Base-by-base conservation (phyloP, 2,329 filamentous ascomycete genomes). In the Chlorencoelia australis region DNA sequence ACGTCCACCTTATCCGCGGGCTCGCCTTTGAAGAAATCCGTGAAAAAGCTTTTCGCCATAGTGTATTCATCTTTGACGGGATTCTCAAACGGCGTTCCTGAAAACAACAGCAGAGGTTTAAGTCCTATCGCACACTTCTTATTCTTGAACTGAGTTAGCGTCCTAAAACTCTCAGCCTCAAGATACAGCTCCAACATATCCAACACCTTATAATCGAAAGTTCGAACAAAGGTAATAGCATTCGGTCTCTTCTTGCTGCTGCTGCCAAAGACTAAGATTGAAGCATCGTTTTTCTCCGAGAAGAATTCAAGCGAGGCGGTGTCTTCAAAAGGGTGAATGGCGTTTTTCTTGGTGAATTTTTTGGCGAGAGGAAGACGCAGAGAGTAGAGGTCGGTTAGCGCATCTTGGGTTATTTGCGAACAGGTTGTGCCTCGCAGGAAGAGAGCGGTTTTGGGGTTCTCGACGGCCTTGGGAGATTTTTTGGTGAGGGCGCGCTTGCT, bases 321-420 rank as follows among this genome's bases (percentile, higher is more conserved):
- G 59, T 93, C 87, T 61, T 95, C 89, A 61, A 98, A 98, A 2
- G 91, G 91, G 61, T 91, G 87, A 52, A 94, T 82, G 50, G 78
- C 71, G 63, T 98, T 98, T 69, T 96, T 96, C 73, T 96, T 98
- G 63, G 78, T 84, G 67, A 98, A 94, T 50, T 88, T 87, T 61
- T 93, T 81, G 46, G 80, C 79, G 43, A 89, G 71, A 2, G 88
- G 87, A 54, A 82, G 79, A 52, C 89, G 88, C 55, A 98, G 69
- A 32, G 84, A 74, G 62, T 86, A 75, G 39, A 98, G 73, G 53
- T 95, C 91, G 49, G 77, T 81, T 44, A 95, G 69, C 40, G 86
- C 84, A 51, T 89, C 80, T 62, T 93, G 79, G 39, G 87, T 69
- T 32, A 91, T 66, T 53, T 89, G 79, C 30, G 84, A 89, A 59